Base-by-base conservation (phyloP, 2,329 filamentous ascomycete species). In the Aspergillus sp. region DNA sequence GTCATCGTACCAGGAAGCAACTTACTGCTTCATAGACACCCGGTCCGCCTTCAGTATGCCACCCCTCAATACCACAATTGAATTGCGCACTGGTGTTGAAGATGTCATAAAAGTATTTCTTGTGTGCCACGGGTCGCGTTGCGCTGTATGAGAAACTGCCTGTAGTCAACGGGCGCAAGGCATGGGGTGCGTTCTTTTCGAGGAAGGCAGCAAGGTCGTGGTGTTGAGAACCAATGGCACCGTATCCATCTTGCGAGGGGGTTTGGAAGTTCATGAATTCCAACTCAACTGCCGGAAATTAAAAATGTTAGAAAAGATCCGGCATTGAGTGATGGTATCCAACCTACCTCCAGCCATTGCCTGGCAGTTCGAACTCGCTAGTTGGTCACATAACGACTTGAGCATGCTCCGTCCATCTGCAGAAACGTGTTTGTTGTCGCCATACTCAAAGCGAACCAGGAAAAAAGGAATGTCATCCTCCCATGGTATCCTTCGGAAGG, bases 61-160 rank as follows among this genome's bases (percentile, higher is more conserved):
- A 96, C 37, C 90, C 89, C 66, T 96, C 90, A 39, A 96, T 86
- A 50, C 85, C 79, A 61, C 88, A 93, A 33, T 77, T 73, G 70
- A 95, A 95, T 47, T 81, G 74, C 52, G 79, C 76, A 70, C 89
- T 94, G 0, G 85, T 79, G 51, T 94, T 81, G 67, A 88, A 95
- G 40, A 95, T 79, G 36, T 85, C 82, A 64, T 95, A 95, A 70
- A 87, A 96, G 71, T 91, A 95, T 34, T 93, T 87, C 67, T 94
- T 83, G 67, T 95, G 95, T 61, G 94, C 88, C 1, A 90, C 81
- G 0, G 90, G 87, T 19, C 90, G 77, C 7, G 88, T 95, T 52
- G 95, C 73, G 51, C 88, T 93, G 73, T 96, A 96, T 46, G 90
- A 90, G 58, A 95, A 95, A 90, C 95, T 95, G 60, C 90, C 90